Base-by-base conservation (phyloP, 2,329 filamentous ascomycete genomes). In the Xylariaceae sp. region DNA sequence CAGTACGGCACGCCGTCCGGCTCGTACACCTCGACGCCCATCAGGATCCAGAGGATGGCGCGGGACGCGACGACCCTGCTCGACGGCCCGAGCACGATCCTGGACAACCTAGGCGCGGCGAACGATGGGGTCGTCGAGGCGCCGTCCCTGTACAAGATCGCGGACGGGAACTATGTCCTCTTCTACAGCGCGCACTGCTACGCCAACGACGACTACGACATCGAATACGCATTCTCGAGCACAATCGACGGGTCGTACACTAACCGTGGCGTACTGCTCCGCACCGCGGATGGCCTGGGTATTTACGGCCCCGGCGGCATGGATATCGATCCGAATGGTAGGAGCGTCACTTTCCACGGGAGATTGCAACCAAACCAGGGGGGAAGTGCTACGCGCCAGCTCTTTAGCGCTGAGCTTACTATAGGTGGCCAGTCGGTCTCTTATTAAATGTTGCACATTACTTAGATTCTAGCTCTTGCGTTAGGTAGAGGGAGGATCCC, bases 151-250 rank as follows among this genome's bases (percentile, higher is more conserved):
- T 70, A 70, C 47, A 63, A 68, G 63, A 64, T 70, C 20, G 56
- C 46, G 4, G 45, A 62, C 29, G 68, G 66, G 2, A 61, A 60
- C 32, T 71, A 57, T 29, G 59, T 70, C 42, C 57, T 71, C 10
- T 70, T 71, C 57, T 71, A 70, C 54, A 69, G 67, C 55, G 64
- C 68, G 14, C 67, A 71, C 51, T 71, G 69, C 62, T 71, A 68
- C 56, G 61, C 64, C 1, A 70, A 64, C 55, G 69, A 71, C 50
- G 67, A 71, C 59, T 71, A 70, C 53, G 69, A 70, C 16, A 65
- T 70, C 60, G 67, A 71, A 48, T 70, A 70, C 50, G 69, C 69
- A 2, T 70, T 66, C 48, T 70, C 68, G 16, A 65, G 56, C 53
- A 70, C 65, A 1, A 68, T 71, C 32, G 63, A 69, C 50, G 68